Evolutionary conservation across 257 asterid species (phyloP).

Genomic region (Solanum ossicruentum): DNA sequence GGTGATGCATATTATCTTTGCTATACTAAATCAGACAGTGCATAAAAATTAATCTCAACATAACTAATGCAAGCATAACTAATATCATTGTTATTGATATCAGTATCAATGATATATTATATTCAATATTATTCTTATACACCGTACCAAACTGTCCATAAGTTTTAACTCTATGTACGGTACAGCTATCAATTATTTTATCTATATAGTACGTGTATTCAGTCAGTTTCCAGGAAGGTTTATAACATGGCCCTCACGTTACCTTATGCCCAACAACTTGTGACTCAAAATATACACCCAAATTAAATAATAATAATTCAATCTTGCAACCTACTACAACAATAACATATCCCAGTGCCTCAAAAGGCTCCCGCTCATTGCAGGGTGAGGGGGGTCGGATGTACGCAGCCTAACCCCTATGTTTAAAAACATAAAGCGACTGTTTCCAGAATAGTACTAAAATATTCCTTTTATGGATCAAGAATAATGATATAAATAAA

Average conservation of each 20-base stretch:
- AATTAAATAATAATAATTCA: neutral
- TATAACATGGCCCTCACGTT: neutral
- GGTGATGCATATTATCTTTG: too few relatives aligned
- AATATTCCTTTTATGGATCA: neutral
- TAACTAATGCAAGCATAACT: too few relatives aligned
- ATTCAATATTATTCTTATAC: neutral
- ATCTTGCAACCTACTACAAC: neutral
- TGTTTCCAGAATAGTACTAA: neutral
- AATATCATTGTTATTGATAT: neutral
- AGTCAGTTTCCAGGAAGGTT: conserved; percentile 2
- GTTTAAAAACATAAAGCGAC: too few relatives aligned
- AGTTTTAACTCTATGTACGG: conserved; percentile 14
- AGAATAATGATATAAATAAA: neutral
- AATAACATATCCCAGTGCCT: too few relatives aligned
- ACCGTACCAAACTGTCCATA: neutral
- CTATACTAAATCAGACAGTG: too few relatives aligned
- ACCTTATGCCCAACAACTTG: neutral
- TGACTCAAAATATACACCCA: neutral
- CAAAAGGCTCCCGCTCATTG: too few relatives aligned
- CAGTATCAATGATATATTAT: too few relatives aligned
- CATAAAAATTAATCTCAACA: too few relatives aligned
- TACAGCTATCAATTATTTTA: conserved; percentile 21
- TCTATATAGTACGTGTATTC: neutral
- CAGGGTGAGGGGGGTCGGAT: too few relatives aligned
- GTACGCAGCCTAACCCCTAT: too few relatives aligned